Evolutionary conservation across 306 rosid genomes (phyloP), one percentile per base, ranked within the genome.

Genomic region (Pyrus bretschneideri): DNA sequence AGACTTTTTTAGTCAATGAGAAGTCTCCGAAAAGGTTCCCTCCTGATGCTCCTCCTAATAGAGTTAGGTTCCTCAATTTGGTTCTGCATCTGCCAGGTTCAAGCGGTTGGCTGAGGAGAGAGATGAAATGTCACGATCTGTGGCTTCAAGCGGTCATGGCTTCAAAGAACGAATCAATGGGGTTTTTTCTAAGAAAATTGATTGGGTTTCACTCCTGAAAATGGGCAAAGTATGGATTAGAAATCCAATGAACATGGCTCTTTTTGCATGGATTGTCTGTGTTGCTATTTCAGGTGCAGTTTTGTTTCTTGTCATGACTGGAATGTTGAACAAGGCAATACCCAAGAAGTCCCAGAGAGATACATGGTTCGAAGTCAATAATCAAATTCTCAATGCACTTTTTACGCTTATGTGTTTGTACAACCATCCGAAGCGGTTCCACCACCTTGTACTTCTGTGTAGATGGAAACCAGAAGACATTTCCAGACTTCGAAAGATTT

Each of bases 331-430:
- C 69, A 42, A 27, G 45, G 93, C 81, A 38, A 65, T 95, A 15
- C 89, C 88, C 2, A 88, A 76, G 40, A 95, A 90, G 83, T 84
- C 98, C 11, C 77, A 71, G 82, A 87, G 97, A 73, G 69, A 95
- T 70, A 80, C 75, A 58, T 92, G 98, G 98, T 95, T 92, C 72
- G 98, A 95, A 86, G 87, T 95, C 70, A 92, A 92, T 75, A 95
- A 95, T 83, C 98, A 92, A 83, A 95, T 95, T 77, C 90, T 92
- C 68, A 95, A 92, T 80, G 98, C 98, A 40, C 77, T 95, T 61
- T 95, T 92, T 80, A 92, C 98, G 62, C 97, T 95, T 1, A 86
- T 95, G 91, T 95, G 97, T 67, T 84, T 95, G 87, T 95, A 95
- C 82, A 93, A 86, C 70, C 97, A 95, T 75, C 98, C 98, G 0